These are phyloP conservation scores for Cicer yamashitae DNA, from an alignment of 306 rosid genomes.

Conservation along the genomic window DNA sequence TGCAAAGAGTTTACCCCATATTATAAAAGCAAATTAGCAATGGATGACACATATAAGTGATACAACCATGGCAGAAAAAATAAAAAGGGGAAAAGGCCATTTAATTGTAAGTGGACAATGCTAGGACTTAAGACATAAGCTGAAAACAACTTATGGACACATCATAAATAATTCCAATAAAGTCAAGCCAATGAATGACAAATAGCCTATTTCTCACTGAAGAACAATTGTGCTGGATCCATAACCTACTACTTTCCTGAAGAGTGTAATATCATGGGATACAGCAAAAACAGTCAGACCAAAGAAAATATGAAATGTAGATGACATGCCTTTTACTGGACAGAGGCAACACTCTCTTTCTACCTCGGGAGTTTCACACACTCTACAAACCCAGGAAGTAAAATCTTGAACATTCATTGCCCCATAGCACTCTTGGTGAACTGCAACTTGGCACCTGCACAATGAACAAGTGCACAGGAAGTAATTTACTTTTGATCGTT, in stretches of 20 bases:
- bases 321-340: constrained; percentile 81
- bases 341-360: constrained; percentile 94
- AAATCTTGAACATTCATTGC: constrained; percentile 80
- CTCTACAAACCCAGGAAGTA: constrained; percentile 98
- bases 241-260: constrained; percentile 29
- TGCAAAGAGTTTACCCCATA: constrained; percentile 43
- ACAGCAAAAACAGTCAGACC: constrained; percentile 25
- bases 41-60: background rate
- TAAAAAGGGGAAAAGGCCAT: background rate
- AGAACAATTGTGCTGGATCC: constrained; percentile 35
- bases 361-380: constrained; percentile 84
- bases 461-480: constrained; percentile 21
- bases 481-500: constrained; percentile 22
- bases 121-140: constrained; percentile 25
- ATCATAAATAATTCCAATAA: background rate
- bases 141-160: background rate
- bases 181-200: constrained; percentile 22
- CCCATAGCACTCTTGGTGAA: constrained; percentile 98
- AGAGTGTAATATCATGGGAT: constrained; percentile 12
- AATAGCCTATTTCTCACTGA: constrained; percentile 11
- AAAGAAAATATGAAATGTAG: constrained; percentile 38
- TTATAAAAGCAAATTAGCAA: constrained; percentile 35
- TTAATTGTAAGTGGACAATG: background rate
- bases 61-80: background rate
- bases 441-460: constrained; percentile 91